Evolutionary conservation across 371 early-diverging fungal genomes (phyloP), one percentile per base, ranked within the genome.

Genomic region (Lichtheimia corymbifera): DNA sequence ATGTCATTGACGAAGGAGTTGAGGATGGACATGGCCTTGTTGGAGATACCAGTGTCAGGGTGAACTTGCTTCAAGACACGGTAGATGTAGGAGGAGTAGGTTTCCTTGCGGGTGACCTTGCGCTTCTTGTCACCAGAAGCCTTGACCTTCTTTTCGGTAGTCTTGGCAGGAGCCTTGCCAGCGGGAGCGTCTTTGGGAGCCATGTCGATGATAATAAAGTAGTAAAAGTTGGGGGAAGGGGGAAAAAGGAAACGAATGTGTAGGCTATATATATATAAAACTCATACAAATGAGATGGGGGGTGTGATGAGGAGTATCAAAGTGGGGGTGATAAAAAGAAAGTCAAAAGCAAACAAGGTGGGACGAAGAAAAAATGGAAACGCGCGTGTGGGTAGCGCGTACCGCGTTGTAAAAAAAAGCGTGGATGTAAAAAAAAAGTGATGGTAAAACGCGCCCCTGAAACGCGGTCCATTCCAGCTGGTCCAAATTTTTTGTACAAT

Each of bases 1-100:
- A 97, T 95, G 74, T 97, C 97, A 83, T 93, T 91, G 74, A 97
- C 96, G 74, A 97, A 97, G 50, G 95, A 95, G 95, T 97, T 96
- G 81, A 97, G 84, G 83, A 97, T 96, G 64, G 92, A 91, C 97
- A 97, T 97, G 86, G 96, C 96, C 90, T 95, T 95, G 94, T 93
- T 94, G 83, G 95, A 94, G 85, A 97, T 94, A 83, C 96, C 96
- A 63, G 93, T 93, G 74, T 96, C 94, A 72, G 94, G 94, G 87
- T 93, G 94, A 61, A 93, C 93, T 78, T 94, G 95, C 83, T 91
- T 91, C 72, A 94, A 78, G 65, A 93, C 94, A 84, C 91, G 91
- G 89, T 92, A 93, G 83, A 94, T 94, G 88, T 93, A 94, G 72
- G 92, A 85, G 58, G 90, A 86, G 89, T 91, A 94, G 67, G 93